A percentile compares a stretch with the other conserved stretches of the same genome.
These are phyloP conservation scores for Sungouiella blattae DNA, from an alignment of 805 yeast genomes.

Conservation along the genomic window DNA sequence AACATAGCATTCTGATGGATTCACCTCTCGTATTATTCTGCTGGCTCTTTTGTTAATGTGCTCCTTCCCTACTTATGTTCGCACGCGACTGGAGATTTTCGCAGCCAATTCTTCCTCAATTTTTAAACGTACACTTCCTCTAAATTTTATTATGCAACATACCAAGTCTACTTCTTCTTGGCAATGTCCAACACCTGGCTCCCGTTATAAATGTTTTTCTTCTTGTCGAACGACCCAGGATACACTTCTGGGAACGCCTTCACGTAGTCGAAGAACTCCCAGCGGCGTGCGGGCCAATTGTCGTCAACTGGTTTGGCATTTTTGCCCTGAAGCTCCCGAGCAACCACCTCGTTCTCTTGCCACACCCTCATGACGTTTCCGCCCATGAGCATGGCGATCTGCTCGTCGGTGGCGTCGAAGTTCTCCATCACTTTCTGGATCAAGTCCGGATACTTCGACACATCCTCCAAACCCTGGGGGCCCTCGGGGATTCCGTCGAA, in stretches of 20 bases:
- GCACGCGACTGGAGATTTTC: no score
- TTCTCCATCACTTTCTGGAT: slow-evolving; percentile 24
- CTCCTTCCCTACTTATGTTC: no score
- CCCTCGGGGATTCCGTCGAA: slow-evolving; percentile 51
- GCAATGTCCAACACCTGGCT: slow-evolving; percentile 1
- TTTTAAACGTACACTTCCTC: not conserved
- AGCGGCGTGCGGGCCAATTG: slow-evolving; percentile 41
- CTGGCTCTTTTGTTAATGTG: no score
- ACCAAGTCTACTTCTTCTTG: no score
- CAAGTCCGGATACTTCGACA: slow-evolving; percentile 51
- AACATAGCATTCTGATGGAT: no score
- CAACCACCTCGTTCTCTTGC: slow-evolving; percentile 36
- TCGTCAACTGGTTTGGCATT: slow-evolving; percentile 25
- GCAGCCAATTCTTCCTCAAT: not conserved
- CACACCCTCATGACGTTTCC: slow-evolving; percentile 46
- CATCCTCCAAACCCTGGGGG: slow-evolving; percentile 52
- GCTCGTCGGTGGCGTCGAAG: slow-evolving; percentile 41
- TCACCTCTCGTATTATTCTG: no score
- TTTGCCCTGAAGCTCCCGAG: slow-evolving; percentile 14
- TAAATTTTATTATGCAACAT: no score
- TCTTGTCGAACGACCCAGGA: slow-evolving; percentile 21
- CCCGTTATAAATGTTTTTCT: slow-evolving; percentile 2
- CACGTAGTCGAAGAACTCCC: slow-evolving; percentile 37
- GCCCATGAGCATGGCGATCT: slow-evolving; percentile 44
- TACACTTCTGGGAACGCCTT: slow-evolving; percentile 36